A percentile compares a stretch with the other conserved stretches of the same genome.
Conservation (phyloP, 345 rosid genomes). For the Populus pruinosa region DNA sequence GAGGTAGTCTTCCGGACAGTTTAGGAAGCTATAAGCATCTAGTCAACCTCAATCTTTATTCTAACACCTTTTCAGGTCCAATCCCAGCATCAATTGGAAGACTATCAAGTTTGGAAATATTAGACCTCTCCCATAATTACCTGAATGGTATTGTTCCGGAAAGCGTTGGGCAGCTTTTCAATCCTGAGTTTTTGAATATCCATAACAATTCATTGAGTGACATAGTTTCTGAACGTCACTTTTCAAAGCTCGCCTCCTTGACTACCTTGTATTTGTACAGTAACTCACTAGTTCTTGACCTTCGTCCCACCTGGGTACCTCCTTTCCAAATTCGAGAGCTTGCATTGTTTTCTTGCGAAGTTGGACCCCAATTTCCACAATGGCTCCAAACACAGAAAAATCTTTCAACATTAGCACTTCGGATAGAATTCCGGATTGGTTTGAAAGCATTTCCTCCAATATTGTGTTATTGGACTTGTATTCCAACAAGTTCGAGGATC, state of each 20-base stretch:
- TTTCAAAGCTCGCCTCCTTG: conserved; percentile 6
- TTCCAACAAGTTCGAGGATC: conserved; percentile 13
- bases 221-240: conserved; percentile 8
- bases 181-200: background rate
- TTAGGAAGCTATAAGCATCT: background rate
- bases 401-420: background rate
- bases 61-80: conserved; percentile 5
- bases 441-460: background rate
- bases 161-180: conserved; percentile 20
- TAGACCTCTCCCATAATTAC: conserved; percentile 2
- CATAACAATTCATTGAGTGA: conserved; percentile 12
- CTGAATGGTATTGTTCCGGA: conserved; percentile 22
- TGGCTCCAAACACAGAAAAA: background rate
- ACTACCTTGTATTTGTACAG: background rate
- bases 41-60: conserved; percentile 4
- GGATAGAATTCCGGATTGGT: conserved; percentile 8
- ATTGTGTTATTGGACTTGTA: background rate
- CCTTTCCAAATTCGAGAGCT: background rate
- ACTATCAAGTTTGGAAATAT: conserved; percentile 1
- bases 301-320: conserved; percentile 2
- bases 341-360: background rate
- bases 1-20: conserved; percentile 7
- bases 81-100: conserved; percentile 14
- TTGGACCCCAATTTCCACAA: conserved; percentile 16
- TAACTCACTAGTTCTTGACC: background rate